A percentile compares a stretch with the other conserved stretches of the same genome.
Conservation (phyloP, 2,329 filamentous ascomycete species). For the Geosmithia flava region DNA sequence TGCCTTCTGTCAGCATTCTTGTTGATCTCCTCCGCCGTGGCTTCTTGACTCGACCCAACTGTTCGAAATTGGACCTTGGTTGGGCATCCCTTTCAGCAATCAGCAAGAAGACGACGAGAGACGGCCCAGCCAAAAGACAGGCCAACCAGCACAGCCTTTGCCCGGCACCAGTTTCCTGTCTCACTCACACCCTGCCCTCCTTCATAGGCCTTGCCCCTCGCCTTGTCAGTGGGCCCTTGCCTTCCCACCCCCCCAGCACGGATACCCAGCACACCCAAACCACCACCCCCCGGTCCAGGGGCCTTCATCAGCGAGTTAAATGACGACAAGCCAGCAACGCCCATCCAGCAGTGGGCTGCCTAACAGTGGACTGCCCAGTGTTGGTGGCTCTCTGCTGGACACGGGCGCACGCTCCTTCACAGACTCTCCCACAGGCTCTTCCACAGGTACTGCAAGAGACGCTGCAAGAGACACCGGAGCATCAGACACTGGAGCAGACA, state of each 20-base stretch:
- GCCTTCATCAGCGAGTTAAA: slow-evolving; percentile 1
- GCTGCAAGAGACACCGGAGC: too few relatives aligned
- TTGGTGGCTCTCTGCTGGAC: not conserved
- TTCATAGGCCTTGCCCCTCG: not conserved
- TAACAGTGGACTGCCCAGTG: not conserved
- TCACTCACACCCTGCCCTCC: not conserved
- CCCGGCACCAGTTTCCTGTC: not conserved
- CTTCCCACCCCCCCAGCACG: too few relatives aligned
- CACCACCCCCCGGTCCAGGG: not conserved
- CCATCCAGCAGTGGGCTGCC: not conserved
- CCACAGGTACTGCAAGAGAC: too few relatives aligned
- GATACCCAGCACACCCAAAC: not conserved
- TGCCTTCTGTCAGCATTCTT: not conserved
- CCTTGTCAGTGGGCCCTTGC: not conserved
- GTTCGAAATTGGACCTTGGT: too few relatives aligned
- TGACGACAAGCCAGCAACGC: not conserved
- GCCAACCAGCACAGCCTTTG: not conserved
- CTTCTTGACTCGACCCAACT: too few relatives aligned
- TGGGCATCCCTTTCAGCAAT: too few relatives aligned
- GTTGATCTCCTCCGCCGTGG: too few relatives aligned
- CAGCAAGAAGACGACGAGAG: too few relatives aligned
- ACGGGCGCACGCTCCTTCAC: too few relatives aligned
- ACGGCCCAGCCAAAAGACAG: too few relatives aligned
- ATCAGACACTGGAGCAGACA: too few relatives aligned
- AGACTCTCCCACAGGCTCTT: too few relatives aligned